Conservation (phyloP, 73 alveolate genomes). For the Paramecium primaurelia region DNA sequence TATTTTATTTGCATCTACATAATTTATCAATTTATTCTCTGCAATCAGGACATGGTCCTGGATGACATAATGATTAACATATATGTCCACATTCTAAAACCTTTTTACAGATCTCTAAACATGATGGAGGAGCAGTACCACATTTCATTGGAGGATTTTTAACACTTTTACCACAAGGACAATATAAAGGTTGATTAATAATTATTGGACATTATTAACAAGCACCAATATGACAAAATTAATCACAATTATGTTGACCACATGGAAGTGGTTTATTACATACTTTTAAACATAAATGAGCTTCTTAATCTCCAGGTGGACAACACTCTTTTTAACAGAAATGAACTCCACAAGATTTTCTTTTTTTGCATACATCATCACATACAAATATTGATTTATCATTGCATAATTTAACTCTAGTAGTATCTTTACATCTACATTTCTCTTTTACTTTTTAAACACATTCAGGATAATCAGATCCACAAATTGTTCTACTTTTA, state of each 20-base stretch:
- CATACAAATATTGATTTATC: conserved; percentile 31
- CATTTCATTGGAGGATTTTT: conserved; percentile 90
- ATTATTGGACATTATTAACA: conserved; percentile 89
- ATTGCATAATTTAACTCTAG: conserved; percentile 32
- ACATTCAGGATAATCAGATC: conserved; percentile 31
- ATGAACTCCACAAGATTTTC: conserved; percentile 59
- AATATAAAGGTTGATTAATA: conserved; percentile 79
- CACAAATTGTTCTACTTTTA: conserved; percentile 10
- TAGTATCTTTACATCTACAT: conserved; percentile 48
- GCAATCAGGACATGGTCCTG: conserved; percentile 80
- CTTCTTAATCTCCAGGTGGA: conserved; percentile 84
- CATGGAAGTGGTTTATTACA: conserved; percentile 88
- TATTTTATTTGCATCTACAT: conserved; percentile 71
- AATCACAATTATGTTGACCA: conserved; percentile 90
- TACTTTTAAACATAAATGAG: conserved; percentile 87
- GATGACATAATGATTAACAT: conserved; percentile 75
- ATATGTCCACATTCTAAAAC: conserved; percentile 86
- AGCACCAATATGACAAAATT: conserved; percentile 92
- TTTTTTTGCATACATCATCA: conserved; percentile 39
- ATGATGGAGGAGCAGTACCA: conserved; percentile 78
- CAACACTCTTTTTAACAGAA: conserved; percentile 77
- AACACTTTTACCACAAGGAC: conserved; percentile 87
- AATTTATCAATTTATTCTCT: conserved; percentile 66
- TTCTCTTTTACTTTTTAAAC: neutral
- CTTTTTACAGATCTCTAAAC: conserved; percentile 74